A percentile compares a stretch with the other conserved stretches of the same genome.
Evolutionary conservation across 345 rosid species (phyloP).

Genomic region (Xanthoceras sorbifolium): DNA sequence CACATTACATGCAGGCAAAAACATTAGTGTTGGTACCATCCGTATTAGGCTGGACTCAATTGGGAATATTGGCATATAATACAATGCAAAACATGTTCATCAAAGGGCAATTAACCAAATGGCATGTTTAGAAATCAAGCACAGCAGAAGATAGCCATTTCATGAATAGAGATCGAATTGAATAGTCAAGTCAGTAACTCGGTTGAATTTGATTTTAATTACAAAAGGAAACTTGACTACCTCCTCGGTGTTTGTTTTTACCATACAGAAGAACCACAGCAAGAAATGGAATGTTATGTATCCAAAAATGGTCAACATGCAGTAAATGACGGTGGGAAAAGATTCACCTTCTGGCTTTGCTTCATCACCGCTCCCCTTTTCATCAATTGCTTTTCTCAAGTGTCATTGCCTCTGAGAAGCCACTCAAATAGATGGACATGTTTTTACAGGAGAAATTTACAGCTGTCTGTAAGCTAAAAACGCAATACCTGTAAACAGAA

Average conservation of each 20-base stretch:
- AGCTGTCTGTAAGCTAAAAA: background rate
- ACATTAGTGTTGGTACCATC: background rate
- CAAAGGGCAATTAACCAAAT: background rate
- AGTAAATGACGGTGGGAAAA: background rate
- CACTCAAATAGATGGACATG: background rate
- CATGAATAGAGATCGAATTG: background rate
- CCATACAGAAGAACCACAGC: background rate
- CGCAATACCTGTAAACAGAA: background rate
- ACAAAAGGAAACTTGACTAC: background rate
- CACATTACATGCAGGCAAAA: background rate
- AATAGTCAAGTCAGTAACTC: background rate
- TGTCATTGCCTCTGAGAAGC: background rate
- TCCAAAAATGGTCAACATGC: background rate
- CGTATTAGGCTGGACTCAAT: background rate
- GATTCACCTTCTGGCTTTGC: slow-evolving; percentile 10
- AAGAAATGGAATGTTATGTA: background rate
- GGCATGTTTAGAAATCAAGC: background rate
- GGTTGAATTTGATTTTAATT: background rate
- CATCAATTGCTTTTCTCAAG: background rate
- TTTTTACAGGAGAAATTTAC: background rate
- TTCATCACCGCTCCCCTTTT: background rate
- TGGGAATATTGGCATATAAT: background rate
- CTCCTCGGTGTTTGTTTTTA: background rate
- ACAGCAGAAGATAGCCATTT: background rate
- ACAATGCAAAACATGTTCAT: background rate